Conservation (phyloP, 257 asterid species). For the Plantago elongata region DNA sequence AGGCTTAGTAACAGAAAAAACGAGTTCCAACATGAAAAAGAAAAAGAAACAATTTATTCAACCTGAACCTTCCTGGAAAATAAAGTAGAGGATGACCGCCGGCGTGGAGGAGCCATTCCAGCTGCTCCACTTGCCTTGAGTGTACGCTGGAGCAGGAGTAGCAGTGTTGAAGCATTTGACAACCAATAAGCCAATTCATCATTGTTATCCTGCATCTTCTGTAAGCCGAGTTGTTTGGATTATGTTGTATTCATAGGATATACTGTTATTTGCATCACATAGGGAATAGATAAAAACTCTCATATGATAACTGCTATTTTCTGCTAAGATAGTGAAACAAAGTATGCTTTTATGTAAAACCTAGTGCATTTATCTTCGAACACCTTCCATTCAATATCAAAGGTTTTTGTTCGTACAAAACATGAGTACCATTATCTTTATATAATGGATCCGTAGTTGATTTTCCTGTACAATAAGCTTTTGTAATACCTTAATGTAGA, state of each 20-base stretch:
- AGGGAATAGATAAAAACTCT: no score
- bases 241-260: conserved; percentile 19
- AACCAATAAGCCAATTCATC: conserved; percentile 92
- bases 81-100: conserved; percentile 89
- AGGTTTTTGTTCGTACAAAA: no score
- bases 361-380: no score
- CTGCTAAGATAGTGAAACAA: neutral
- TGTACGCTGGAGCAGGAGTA: conserved; percentile 92
- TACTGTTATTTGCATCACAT: neutral
- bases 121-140: conserved; percentile 92
- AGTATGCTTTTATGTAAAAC: no score
- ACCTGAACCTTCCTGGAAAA: conserved; percentile 96
- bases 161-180: conserved; percentile 90
- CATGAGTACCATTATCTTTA: no score
- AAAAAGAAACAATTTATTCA: conserved; percentile 12
- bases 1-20: no score
- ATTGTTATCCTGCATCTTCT: conserved; percentile 90
- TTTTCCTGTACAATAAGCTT: no score
- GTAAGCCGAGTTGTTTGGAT: conserved; percentile 18
- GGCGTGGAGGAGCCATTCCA: conserved; percentile 86
- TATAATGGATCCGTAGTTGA: no score
- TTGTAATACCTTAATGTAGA: no score
- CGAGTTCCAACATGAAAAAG: conserved; percentile 1
- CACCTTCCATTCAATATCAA: no score
- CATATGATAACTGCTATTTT: no score